Conservation (phyloP, 441 rosid species). For the Breynia disticha region DNA sequence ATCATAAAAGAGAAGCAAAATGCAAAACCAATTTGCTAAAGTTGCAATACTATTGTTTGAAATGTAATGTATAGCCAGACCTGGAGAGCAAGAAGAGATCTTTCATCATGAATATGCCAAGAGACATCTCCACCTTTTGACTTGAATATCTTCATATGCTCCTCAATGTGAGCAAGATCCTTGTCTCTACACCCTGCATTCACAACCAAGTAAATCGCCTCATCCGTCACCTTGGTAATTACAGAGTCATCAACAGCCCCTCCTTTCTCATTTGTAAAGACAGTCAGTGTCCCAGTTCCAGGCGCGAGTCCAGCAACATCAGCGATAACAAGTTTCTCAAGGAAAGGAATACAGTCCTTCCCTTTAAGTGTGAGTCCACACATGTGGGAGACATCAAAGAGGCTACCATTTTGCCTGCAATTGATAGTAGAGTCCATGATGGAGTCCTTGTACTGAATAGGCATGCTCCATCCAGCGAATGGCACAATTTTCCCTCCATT, state of each 20-base stretch:
- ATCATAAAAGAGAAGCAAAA: background rate
- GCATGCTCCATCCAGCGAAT: slow-evolving; percentile 99
- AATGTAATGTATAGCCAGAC: slow-evolving; percentile 18
- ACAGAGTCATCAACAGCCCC: slow-evolving; percentile 96
- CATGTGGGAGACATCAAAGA: slow-evolving; percentile 94
- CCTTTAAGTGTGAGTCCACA: slow-evolving; percentile 95
- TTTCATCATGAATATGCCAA: slow-evolving; percentile 94
- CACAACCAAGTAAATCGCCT: slow-evolving; percentile 79
- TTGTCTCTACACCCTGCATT: slow-evolving; percentile 98
- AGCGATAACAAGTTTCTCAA: slow-evolving; percentile 86
- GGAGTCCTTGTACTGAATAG: slow-evolving; percentile 93
- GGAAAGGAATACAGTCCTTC: slow-evolving; percentile 75
- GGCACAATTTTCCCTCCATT: slow-evolving; percentile 95
- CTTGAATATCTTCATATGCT: slow-evolving; percentile 84
- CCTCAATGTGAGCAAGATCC: slow-evolving; percentile 95
- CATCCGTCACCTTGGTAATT: slow-evolving; percentile 77
- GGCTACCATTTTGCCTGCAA: slow-evolving; percentile 78
- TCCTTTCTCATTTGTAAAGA: slow-evolving; percentile 87
- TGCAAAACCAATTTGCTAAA: background rate
- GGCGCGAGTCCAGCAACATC: slow-evolving; percentile 75
- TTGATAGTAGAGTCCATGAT: slow-evolving; percentile 93
- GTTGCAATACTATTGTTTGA: background rate
- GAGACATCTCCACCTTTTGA: slow-evolving; percentile 88
- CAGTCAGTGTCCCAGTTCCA: slow-evolving; percentile 82
- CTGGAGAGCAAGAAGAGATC: slow-evolving; percentile 98